A percentile compares a stretch with the other conserved stretches of the same genome.
phyloP scores from a whole-genome alignment of 805 yeast species.

The Pichia insulana region DNA sequence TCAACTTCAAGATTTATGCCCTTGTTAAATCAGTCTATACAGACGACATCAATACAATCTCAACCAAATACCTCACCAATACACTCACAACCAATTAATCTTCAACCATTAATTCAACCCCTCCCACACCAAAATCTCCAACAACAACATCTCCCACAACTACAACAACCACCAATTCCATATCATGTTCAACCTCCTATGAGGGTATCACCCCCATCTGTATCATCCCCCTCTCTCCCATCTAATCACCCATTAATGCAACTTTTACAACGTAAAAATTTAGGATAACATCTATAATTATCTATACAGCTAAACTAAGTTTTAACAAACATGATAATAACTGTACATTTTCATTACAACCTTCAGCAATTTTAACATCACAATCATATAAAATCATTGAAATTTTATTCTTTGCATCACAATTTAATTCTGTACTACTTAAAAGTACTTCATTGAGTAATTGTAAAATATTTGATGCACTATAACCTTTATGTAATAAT shows the following conservation, averaged over 20 bases:
- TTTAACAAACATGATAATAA: neutral
- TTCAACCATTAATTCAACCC: conserved; percentile 14
- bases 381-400: conserved; percentile 61
- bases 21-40: too few relatives aligned
- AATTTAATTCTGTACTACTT: conserved; percentile 44
- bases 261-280: too few relatives aligned
- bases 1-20: too few relatives aligned
- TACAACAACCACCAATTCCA: conserved; percentile 4
- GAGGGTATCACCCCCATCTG: too few relatives aligned
- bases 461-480: conserved; percentile 23
- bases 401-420: conserved; percentile 53
- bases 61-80: too few relatives aligned
- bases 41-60: too few relatives aligned
- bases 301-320: too few relatives aligned
- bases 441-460: conserved; percentile 28
- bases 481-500: conserved; percentile 27
- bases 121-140: conserved; percentile 1
- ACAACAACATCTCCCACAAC: neutral
- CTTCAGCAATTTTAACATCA: conserved; percentile 69
- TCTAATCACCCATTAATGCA: too few relatives aligned
- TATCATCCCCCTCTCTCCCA: too few relatives aligned
- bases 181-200: conserved; percentile 5
- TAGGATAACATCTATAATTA: too few relatives aligned
- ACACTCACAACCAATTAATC: conserved; percentile 1
- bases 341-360: conserved; percentile 80